A percentile compares a stretch with the other conserved stretches of the same genome.
These are phyloP conservation scores for Alternaria sp. DNA, from an alignment of 2,329 filamentous ascomycete species.

Conservation along the genomic window DNA sequence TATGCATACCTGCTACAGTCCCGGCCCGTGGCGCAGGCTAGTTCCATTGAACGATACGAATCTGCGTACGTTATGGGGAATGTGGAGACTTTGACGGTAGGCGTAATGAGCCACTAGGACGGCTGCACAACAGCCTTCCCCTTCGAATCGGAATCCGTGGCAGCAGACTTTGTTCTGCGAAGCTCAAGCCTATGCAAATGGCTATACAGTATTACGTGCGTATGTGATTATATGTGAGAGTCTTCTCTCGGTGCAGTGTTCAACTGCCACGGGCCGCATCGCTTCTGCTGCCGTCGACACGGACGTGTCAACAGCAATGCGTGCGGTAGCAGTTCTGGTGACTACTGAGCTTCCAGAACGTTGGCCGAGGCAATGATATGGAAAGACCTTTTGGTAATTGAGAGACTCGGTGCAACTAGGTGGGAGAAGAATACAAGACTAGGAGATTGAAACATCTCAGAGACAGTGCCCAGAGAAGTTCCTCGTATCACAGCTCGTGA, in stretches of 20 bases:
- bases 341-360: background rate
- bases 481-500: conserved; percentile 4
- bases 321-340: conserved; percentile 4
- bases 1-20: conserved; percentile 18
- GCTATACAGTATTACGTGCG: background rate
- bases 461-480: background rate
- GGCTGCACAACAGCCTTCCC: conserved; percentile 1
- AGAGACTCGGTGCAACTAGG: conserved; percentile 1
- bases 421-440: background rate
- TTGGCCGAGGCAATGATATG: background rate
- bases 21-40: conserved; percentile 11
- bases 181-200: background rate
- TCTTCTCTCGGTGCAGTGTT: background rate
- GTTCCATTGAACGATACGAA: conserved; percentile 10
- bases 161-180: background rate
- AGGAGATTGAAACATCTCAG: background rate
- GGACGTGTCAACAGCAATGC: background rate
- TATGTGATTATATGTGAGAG: background rate
- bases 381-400: background rate
- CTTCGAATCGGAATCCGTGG: conserved; percentile 2
- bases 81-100: conserved; percentile 8
- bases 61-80: conserved; percentile 7
- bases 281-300: conserved; percentile 1
- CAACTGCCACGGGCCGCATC: conserved; percentile 3
- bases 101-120: conserved; percentile 5